Conservation (phyloP, 805 yeast species). For the Saccharomycopsis amapae region DNA sequence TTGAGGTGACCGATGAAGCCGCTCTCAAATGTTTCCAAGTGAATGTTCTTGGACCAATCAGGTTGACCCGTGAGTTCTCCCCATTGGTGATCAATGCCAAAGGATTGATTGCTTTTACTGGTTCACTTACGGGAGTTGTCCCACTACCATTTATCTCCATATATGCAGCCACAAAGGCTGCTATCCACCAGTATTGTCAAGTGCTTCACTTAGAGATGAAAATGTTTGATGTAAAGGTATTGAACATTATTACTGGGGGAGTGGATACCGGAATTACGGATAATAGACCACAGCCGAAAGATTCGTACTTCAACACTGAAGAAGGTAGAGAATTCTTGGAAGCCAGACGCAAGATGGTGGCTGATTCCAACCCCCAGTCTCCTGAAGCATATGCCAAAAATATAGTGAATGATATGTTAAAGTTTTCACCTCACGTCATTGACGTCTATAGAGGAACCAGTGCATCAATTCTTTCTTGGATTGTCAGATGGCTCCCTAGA, state of each 20-base stretch:
- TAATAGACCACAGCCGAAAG: slow-evolving; percentile 43
- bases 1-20: slow-evolving; percentile 54
- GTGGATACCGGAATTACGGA: slow-evolving; percentile 68
- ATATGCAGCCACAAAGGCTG: slow-evolving; percentile 67
- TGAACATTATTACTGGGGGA: slow-evolving; percentile 69
- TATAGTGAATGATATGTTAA: slow-evolving; percentile 45
- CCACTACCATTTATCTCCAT: slow-evolving; percentile 67
- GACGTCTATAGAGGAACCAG: slow-evolving; percentile 51
- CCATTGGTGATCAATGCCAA: slow-evolving; percentile 52
- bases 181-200: slow-evolving; percentile 65
- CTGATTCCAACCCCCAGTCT: slow-evolving; percentile 48
- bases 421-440: slow-evolving; percentile 30
- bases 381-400: slow-evolving; percentile 50
- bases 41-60: slow-evolving; percentile 64
- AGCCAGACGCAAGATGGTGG: slow-evolving; percentile 52
- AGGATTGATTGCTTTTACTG: slow-evolving; percentile 69
- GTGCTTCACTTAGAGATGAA: slow-evolving; percentile 58
- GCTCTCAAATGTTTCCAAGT: slow-evolving; percentile 49
- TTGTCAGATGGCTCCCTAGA: slow-evolving; percentile 36
- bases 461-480: slow-evolving; percentile 33
- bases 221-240: slow-evolving; percentile 64
- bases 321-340: slow-evolving; percentile 45
- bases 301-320: slow-evolving; percentile 45
- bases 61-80: slow-evolving; percentile 52
- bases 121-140: slow-evolving; percentile 57